These are phyloP conservation scores for Rhinocladiella similis DNA, from an alignment of 2,329 filamentous ascomycete species.

Conservation along the genomic window DNA sequence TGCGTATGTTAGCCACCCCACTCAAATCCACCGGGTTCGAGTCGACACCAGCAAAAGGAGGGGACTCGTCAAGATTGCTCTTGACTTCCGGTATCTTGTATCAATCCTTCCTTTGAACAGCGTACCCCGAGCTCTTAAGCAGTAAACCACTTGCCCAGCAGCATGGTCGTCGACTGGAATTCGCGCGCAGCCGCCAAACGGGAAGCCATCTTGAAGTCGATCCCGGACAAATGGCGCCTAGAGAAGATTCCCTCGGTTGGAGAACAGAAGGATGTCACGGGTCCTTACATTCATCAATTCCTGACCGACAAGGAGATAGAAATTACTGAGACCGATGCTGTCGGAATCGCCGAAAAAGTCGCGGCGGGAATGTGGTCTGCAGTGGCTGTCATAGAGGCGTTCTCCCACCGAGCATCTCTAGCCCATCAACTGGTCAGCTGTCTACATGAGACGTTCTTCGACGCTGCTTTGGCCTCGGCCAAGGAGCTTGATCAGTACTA, in stretches of 20 bases:
- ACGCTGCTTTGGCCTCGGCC: constrained; percentile 52
- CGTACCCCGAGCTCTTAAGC: too few species aligned
- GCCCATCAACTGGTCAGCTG: constrained; percentile 61
- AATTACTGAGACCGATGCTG: constrained; percentile 62
- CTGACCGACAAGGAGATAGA: constrained; percentile 55
- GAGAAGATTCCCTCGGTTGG: constrained; percentile 47
- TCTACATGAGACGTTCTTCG: constrained; percentile 57
- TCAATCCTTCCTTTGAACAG: too few species aligned
- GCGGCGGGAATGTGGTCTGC: constrained; percentile 57
- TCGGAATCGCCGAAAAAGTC: constrained; percentile 57
- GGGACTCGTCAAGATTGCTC: too few species aligned
- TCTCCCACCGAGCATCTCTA: constrained; percentile 57
- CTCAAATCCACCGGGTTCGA: not conserved
- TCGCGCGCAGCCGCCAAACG: constrained; percentile 53
- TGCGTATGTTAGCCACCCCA: not conserved
- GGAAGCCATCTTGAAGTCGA: constrained; percentile 53
- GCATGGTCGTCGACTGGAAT: constrained; percentile 46
- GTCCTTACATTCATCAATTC: constrained; percentile 57
- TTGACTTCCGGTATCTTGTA: too few species aligned
- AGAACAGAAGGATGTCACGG: constrained; percentile 59
- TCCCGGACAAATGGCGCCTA: constrained; percentile 59
- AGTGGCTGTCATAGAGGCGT: constrained; percentile 55
- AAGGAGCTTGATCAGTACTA: constrained; percentile 50
- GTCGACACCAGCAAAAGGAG: too few species aligned
- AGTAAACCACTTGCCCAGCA: not conserved